A percentile compares a stretch with the other conserved stretches of the same genome.
Evolutionary conservation across 1,139 yeast species (phyloP).

Genomic region (Tardiomyces digboiensis): DNA sequence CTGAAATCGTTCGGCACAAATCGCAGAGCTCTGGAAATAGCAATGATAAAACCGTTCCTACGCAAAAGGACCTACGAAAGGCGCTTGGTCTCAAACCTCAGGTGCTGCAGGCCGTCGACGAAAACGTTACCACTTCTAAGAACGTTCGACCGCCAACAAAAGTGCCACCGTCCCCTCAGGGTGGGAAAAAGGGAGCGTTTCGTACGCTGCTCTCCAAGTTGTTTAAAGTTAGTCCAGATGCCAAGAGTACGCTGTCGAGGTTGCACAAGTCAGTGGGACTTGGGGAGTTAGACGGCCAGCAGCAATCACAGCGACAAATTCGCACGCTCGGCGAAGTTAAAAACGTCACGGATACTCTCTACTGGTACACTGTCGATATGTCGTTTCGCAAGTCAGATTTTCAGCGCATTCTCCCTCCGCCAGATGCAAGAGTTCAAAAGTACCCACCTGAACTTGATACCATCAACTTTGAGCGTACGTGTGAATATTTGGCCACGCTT

Average conservation of each 20-base stretch:
- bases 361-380: slow-evolving; percentile 25
- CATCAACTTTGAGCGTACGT: slow-evolving; percentile 10
- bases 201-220: slow-evolving; percentile 8
- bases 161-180: background rate
- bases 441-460: slow-evolving; percentile 9
- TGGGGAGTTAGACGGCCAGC: background rate
- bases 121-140: background rate
- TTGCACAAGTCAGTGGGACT: background rate
- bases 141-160: background rate
- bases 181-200: background rate
- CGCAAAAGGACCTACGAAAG: background rate
- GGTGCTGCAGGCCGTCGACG: background rate
- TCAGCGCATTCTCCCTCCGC: slow-evolving; percentile 21
- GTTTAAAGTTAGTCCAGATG: slow-evolving; percentile 3
- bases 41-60: background rate
- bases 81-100: background rate
- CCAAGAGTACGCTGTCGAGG: background rate
- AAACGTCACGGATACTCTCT: slow-evolving; percentile 18
- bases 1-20: background rate
- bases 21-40: background rate
- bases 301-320: slow-evolving; percentile 3
- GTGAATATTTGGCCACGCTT: too few relatives aligned
- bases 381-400: slow-evolving; percentile 23
- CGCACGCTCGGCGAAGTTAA: slow-evolving; percentile 1
- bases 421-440: slow-evolving; percentile 9